Evolutionary conservation across 148 eudicot species (phyloP).

Genomic region (Tetragonia tetragonoides): DNA sequence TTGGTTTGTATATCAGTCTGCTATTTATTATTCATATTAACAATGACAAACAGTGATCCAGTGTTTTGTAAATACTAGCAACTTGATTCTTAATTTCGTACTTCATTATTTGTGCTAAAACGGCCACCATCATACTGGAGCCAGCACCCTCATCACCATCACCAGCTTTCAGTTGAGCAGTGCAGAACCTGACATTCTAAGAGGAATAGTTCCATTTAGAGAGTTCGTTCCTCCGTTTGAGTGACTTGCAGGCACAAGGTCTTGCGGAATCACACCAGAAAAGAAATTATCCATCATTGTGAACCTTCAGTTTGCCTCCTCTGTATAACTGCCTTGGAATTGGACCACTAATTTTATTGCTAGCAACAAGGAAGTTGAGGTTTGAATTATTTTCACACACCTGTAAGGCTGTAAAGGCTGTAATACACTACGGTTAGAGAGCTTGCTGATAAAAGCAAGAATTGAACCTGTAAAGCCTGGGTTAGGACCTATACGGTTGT

Average conservation of each 20-base stretch:
- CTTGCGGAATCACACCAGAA: constrained; percentile 48
- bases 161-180: too few relatives aligned
- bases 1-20: too few relatives aligned
- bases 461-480: constrained; percentile 49
- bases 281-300: constrained; percentile 44
- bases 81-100: too few relatives aligned
- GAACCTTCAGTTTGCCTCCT: constrained; percentile 39
- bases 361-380: constrained; percentile 41
- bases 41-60: too few relatives aligned
- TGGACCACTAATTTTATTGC: constrained; percentile 39
- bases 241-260: constrained; percentile 41
- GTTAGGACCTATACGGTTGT: too few relatives aligned
- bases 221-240: constrained; percentile 32
- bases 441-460: constrained; percentile 42
- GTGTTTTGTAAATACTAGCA: too few relatives aligned
- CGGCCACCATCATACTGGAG: too few relatives aligned
- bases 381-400: constrained; percentile 58
- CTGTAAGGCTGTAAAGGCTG: constrained; percentile 26
- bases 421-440: constrained; percentile 42
- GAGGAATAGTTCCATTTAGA: constrained; percentile 47
- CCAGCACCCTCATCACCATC: too few relatives aligned
- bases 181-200: too few relatives aligned
- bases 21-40: too few relatives aligned
- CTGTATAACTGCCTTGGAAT: constrained; percentile 54
- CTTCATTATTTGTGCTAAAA: too few relatives aligned